Percentiles rank a stretch among this genome's conserved stretches.
Evolutionary conservation across 306 rosid genomes (phyloP).

Genomic region (Castanospermum australe): DNA sequence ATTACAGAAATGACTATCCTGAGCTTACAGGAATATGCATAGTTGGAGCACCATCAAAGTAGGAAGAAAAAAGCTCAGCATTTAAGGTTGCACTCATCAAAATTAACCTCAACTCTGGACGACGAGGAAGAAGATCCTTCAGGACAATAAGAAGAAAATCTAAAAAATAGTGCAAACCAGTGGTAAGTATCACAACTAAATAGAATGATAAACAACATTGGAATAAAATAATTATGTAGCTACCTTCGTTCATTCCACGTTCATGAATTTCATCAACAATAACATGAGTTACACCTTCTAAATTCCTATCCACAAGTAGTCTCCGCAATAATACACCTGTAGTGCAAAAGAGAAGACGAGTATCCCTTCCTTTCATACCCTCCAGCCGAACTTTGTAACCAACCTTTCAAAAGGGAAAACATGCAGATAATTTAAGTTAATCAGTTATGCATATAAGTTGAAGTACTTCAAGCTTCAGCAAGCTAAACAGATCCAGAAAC

Average conservation of each 20-base stretch:
- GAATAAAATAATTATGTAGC: background rate
- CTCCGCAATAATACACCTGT: conserved; percentile 96
- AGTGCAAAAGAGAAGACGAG: conserved; percentile 94
- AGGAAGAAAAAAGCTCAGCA: conserved; percentile 91
- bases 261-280: conserved; percentile 98
- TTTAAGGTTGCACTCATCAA: conserved; percentile 98
- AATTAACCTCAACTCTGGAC: conserved; percentile 83
- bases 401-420: conserved; percentile 53
- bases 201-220: conserved; percentile 29
- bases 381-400: conserved; percentile 97
- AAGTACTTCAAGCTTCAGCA: conserved; percentile 24
- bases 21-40: conserved; percentile 79
- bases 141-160: conserved; percentile 98
- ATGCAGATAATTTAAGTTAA: conserved; percentile 13
- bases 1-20: conserved; percentile 15
- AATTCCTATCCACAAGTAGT: conserved; percentile 76
- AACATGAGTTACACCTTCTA: conserved; percentile 88
- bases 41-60: conserved; percentile 72
- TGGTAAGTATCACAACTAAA: conserved; percentile 10
- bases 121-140: conserved; percentile 89
- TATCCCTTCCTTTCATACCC: conserved; percentile 93
- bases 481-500: conserved; percentile 42
- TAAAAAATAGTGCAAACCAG: conserved; percentile 43
- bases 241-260: conserved; percentile 99
- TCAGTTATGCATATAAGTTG: background rate